These are phyloP conservation scores for Podospora didyma DNA, from an alignment of 495 filamentous ascomycete species.

Conservation along the genomic window DNA sequence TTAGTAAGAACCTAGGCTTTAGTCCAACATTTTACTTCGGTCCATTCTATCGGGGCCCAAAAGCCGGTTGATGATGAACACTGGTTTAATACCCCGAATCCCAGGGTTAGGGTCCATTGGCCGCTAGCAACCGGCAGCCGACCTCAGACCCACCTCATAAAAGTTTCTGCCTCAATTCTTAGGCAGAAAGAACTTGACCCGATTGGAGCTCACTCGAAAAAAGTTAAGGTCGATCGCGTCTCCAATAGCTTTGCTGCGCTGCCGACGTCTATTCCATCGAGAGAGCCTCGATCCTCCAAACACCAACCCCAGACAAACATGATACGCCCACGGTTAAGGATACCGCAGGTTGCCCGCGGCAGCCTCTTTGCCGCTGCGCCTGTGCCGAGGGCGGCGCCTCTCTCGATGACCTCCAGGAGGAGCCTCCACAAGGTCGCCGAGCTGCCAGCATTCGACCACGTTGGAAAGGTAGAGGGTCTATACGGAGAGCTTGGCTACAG, in stretches of 20 bases:
- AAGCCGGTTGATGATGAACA: no score
- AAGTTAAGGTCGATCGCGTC: slow-evolving; percentile 7
- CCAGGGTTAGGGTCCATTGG: no score
- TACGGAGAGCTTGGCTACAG: slow-evolving; percentile 63
- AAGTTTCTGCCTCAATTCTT: slow-evolving; percentile 17
- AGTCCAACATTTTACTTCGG: no score
- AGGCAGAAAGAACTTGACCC: slow-evolving; percentile 16
- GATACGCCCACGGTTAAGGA: slow-evolving; percentile 44
- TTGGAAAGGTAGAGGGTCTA: slow-evolving; percentile 58
- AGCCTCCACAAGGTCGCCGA: neutral
- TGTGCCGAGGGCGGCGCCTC: slow-evolving; percentile 18
- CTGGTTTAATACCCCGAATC: no score
- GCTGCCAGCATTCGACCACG: slow-evolving; percentile 37
- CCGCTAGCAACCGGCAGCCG: no score
- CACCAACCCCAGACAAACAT: slow-evolving; percentile 16
- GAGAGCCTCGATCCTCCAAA: neutral
- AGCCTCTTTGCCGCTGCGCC: slow-evolving; percentile 12
- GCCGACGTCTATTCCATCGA: neutral
- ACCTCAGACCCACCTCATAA: no score
- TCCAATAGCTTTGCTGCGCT: neutral
- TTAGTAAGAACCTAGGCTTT: no score
- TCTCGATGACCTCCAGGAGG: slow-evolving; percentile 9
- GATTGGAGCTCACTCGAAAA: slow-evolving; percentile 2
- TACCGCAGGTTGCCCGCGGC: slow-evolving; percentile 25
- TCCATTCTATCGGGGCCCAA: no score